phyloP scores from a whole-genome alignment of 805 yeast species.

The Hanseniaspora taiwanica region DNA sequence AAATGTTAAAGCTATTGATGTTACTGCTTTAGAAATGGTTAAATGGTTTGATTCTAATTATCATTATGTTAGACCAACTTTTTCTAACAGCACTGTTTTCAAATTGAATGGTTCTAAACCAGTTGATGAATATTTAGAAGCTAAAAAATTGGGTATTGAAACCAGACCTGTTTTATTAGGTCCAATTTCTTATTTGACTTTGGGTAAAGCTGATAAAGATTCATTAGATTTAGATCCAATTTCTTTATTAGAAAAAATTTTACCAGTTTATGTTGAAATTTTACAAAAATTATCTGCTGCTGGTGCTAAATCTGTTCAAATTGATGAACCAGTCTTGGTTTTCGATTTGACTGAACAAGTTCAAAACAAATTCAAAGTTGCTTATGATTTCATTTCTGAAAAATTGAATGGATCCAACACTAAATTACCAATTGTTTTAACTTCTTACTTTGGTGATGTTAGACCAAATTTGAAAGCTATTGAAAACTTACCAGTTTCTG shows the following conservation, averaged over 20 bases:
- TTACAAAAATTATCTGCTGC: slow-evolving; percentile 79
- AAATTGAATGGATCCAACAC: slow-evolving; percentile 26
- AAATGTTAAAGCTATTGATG: slow-evolving; percentile 69
- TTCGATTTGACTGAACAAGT: slow-evolving; percentile 79
- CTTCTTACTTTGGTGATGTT: slow-evolving; percentile 97
- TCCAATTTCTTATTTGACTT: slow-evolving; percentile 86
- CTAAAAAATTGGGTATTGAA: slow-evolving; percentile 88
- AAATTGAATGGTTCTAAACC: slow-evolving; percentile 95
- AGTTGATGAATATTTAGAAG: slow-evolving; percentile 94
- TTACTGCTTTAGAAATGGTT: slow-evolving; percentile 98
- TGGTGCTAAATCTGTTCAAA: slow-evolving; percentile 91
- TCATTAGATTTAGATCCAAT: slow-evolving; percentile 91
- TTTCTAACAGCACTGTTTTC: slow-evolving; percentile 88
- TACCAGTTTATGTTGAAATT: slow-evolving; percentile 88
- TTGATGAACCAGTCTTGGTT: slow-evolving; percentile 95
- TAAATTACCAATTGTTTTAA: slow-evolving; percentile 56
- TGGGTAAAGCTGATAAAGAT: slow-evolving; percentile 98
- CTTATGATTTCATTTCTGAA: slow-evolving; percentile 65
- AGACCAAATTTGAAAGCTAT: slow-evolving; percentile 89
- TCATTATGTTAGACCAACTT: slow-evolving; percentile 99
- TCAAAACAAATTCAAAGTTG: slow-evolving; percentile 77
- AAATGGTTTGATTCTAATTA: slow-evolving; percentile 99
- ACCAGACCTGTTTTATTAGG: slow-evolving; percentile 97
- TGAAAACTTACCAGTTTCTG: slow-evolving; percentile 83
- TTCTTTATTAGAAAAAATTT: slow-evolving; percentile 70